Evolutionary conservation across 1,284 basidiomycete genomes (phyloP).

Genomic region (Boletus hoseneyae): DNA sequence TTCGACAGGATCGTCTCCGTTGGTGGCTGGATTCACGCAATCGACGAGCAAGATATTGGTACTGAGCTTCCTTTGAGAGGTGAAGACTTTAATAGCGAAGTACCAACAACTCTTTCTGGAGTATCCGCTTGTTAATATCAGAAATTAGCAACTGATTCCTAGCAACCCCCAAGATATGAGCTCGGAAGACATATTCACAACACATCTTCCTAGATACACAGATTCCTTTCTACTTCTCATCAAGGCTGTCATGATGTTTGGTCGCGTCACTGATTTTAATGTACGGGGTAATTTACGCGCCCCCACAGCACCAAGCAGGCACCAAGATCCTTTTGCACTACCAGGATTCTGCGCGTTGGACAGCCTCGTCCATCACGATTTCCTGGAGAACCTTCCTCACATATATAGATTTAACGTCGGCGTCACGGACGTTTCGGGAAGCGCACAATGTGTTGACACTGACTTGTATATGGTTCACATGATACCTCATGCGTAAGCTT

Average conservation of each 20-base stretch:
- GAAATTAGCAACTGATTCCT: conserved; percentile 47
- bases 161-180: conserved; percentile 71
- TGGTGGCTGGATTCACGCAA: conserved; percentile 83
- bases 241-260: conserved; percentile 79
- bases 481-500: conserved; percentile 71
- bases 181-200: conserved; percentile 58
- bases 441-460: conserved; percentile 61
- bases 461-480: conserved; percentile 82
- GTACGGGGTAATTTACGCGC: conserved; percentile 66
- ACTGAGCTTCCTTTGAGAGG: conserved; percentile 74
- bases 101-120: conserved; percentile 30
- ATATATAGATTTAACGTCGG: conserved; percentile 61
- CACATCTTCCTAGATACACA: conserved; percentile 69
- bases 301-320: conserved; percentile 55
- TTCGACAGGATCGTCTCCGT: conserved; percentile 82
- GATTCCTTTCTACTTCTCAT: conserved; percentile 76
- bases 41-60: conserved; percentile 76
- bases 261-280: conserved; percentile 77
- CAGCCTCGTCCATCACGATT: conserved; percentile 59
- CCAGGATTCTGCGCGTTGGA: conserved; percentile 68
- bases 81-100: conserved; percentile 71
- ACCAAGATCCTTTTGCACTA: conserved; percentile 63
- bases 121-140: conserved; percentile 9
- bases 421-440: conserved; percentile 49
- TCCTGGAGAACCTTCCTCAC: conserved; percentile 64